phyloP scores from a whole-genome alignment of 2,329 filamentous ascomycete genomes.

The Ophiostoma sp. region DNA sequence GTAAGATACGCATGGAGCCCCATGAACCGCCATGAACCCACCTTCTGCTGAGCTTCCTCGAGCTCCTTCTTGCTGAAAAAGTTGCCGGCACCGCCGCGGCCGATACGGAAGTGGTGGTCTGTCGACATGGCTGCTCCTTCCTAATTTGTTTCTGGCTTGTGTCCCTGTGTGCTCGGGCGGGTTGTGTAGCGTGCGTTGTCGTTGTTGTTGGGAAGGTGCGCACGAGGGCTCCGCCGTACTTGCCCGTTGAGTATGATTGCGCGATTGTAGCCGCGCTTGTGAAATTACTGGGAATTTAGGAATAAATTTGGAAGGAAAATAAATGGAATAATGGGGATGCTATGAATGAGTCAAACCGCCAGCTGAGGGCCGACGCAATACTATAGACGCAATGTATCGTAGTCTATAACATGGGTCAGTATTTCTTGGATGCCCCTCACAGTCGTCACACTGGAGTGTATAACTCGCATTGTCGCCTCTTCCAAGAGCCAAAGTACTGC shows the following conservation, averaged over 20 bases:
- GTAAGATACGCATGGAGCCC: neutral
- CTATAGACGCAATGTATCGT: neutral
- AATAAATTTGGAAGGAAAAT: neutral
- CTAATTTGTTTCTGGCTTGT: neutral
- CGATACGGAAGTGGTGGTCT: constrained; percentile 40
- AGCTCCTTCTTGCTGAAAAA: constrained; percentile 51
- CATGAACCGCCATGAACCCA: constrained; percentile 5
- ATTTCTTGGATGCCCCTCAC: neutral
- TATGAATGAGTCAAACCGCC: neutral
- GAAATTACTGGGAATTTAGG: neutral
- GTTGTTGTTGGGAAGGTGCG: constrained; percentile 3
- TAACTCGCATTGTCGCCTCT: neutral
- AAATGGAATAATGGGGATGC: neutral
- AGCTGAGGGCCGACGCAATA: neutral
- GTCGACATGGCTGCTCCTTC: constrained; percentile 11
- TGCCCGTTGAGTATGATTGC: constrained; percentile 4
- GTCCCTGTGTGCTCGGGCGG: neutral
- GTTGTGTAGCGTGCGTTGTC: neutral
- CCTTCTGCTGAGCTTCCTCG: constrained; percentile 38
- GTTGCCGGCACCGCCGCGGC: constrained; percentile 62
- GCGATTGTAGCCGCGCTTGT: constrained; percentile 5
- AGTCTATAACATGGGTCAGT: neutral
- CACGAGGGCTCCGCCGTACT: constrained; percentile 8
- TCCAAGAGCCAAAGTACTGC: neutral
- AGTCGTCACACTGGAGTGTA: neutral